These are phyloP conservation scores for Moesziomyces sp. DNA, from an alignment of 1,284 basidiomycete species.

Conservation along the genomic window DNA sequence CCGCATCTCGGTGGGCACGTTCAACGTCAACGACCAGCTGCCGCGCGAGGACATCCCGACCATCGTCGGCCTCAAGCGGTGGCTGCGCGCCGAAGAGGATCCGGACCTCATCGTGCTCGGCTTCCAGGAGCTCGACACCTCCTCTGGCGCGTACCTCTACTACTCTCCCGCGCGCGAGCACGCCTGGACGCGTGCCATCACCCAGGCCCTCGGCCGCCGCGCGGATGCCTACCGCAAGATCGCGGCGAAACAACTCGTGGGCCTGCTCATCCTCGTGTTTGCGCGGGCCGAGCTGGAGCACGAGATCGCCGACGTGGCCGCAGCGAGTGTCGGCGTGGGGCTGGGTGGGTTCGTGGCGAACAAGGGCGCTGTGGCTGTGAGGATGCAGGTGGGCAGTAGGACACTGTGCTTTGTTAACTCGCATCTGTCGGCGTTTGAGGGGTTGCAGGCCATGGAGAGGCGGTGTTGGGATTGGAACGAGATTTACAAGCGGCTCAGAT, in stretches of 20 bases:
- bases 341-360: slow-evolving; percentile 53
- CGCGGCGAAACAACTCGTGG: slow-evolving; percentile 51
- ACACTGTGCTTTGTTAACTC: slow-evolving; percentile 94
- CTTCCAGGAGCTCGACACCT: slow-evolving; percentile 54
- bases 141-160: slow-evolving; percentile 48
- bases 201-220: slow-evolving; percentile 24
- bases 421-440: slow-evolving; percentile 81
- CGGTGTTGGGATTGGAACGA: slow-evolving; percentile 54
- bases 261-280: slow-evolving; percentile 42
- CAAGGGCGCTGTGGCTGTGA: slow-evolving; percentile 82
- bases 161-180: slow-evolving; percentile 46
- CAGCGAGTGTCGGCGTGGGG: slow-evolving; percentile 43
- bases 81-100: slow-evolving; percentile 43
- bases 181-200: slow-evolving; percentile 28
- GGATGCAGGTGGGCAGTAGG: slow-evolving; percentile 87
- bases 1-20: slow-evolving; percentile 39
- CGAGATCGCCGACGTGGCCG: slow-evolving; percentile 23
- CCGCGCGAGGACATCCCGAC: slow-evolving; percentile 19
- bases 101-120: slow-evolving; percentile 49
- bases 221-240: slow-evolving; percentile 27
- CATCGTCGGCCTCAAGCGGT: slow-evolving; percentile 36
- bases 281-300: slow-evolving; percentile 13
- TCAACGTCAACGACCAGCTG: slow-evolving; percentile 39
- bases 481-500: slow-evolving; percentile 43
- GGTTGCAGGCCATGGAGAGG: slow-evolving; percentile 47